Percentiles rank a stretch among this genome's conserved stretches.
phyloP scores from a whole-genome alignment of 148 eudicot species.

The Rhododendron vialii region DNA sequence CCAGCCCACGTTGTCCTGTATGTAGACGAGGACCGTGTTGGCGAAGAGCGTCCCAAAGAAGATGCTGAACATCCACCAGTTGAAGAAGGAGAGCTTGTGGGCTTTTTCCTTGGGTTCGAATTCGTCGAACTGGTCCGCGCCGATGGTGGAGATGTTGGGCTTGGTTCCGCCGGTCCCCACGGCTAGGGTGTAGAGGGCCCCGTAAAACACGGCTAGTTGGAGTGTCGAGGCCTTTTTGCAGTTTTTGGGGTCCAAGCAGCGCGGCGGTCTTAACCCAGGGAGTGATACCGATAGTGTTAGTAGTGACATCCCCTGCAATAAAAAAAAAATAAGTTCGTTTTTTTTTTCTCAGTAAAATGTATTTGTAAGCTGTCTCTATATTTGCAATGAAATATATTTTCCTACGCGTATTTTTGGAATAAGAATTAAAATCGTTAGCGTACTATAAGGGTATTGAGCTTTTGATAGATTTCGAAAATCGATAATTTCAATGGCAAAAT shows the following conservation, averaged over 20 bases:
- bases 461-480: neutral
- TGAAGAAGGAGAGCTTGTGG: slow-evolving; percentile 76
- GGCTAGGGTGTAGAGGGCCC: slow-evolving; percentile 71
- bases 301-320: slow-evolving; percentile 58
- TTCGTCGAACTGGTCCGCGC: slow-evolving; percentile 78
- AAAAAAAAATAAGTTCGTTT: neutral
- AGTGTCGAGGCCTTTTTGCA: slow-evolving; percentile 55
- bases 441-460: too few relatives aligned
- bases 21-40: slow-evolving; percentile 68
- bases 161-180: slow-evolving; percentile 85
- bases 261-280: slow-evolving; percentile 51
- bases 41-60: slow-evolving; percentile 81
- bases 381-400: too few relatives aligned
- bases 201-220: slow-evolving; percentile 58
- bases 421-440: too few relatives aligned
- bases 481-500: neutral
- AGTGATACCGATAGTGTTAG: slow-evolving; percentile 66
- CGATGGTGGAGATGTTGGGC: slow-evolving; percentile 81
- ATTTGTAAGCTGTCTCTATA: too few relatives aligned
- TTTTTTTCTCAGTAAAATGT: neutral
- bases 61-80: slow-evolving; percentile 93
- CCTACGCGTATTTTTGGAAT: too few relatives aligned
- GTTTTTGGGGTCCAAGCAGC: slow-evolving; percentile 32
- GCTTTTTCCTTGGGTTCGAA: slow-evolving; percentile 69
- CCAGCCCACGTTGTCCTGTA: slow-evolving; percentile 90